Evolutionary conservation across 306 rosid genomes (phyloP), one percentile per base, ranked within the genome.

Genomic region (Casuarina glauca): DNA sequence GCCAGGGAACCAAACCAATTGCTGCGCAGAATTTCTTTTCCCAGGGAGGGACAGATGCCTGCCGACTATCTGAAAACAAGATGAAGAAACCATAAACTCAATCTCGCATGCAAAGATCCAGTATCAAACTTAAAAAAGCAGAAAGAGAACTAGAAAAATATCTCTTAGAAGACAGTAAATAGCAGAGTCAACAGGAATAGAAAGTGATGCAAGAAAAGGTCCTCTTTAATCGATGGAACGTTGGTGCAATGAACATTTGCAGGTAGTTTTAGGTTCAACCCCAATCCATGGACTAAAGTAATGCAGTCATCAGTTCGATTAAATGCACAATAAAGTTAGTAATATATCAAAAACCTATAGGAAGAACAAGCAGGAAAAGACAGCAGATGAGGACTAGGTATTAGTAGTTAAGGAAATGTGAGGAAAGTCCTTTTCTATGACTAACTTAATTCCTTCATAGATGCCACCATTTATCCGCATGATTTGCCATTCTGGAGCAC

Each of bases 1-100:
- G 0, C 98, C 98, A 94, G 3, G 97, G 83, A 82, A 94, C 74
- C 72, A 68, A 83, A 63, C 98, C 94, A 41, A 90, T 83, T 19
- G 73, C 64, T 4, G 20, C 10, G 75, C 95, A 92, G 77, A 90
- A 94, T 58, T 83, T 81, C 85, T 81, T 92, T 73, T 94, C 98
- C 98, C 98, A 94, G 8, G 70, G 10, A 17, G 97, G 97, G 66
- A 89, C 90, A 6, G 80, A 74, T 1, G 76, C 64, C 66, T 82
- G 86, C 85, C 89, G 70, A 52, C 19, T 83, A 69, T 76, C 93
- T 88, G 84, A 26, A 73, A 79, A 75, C 44, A 76, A 58, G 81
- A 38, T 44, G 69, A 35, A 7, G 66, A 35, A 49, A 19, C 19
- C 19, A 68, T 72, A 53, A 82, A 75, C 69, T 63, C 66, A 68